Evolutionary conservation across 441 rosid genomes (phyloP).

Genomic region (Arabidopsis hybrid): DNA sequence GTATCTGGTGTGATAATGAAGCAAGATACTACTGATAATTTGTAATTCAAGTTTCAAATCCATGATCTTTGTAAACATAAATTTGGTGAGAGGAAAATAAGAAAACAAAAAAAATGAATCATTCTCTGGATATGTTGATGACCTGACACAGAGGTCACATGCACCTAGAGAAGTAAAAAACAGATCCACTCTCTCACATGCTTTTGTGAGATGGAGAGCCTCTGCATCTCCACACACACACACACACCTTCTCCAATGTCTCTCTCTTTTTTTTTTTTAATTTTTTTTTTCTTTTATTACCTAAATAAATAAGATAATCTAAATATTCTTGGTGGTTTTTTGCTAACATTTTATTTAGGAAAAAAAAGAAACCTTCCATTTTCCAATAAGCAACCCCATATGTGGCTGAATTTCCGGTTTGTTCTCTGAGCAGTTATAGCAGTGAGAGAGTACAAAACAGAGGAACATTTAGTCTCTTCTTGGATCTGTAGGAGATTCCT

Average conservation of each 20-base stretch:
- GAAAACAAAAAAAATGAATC: conserved; percentile 18
- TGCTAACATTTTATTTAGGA: not conserved
- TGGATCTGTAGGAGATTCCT: conserved; percentile 67
- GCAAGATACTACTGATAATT: not conserved
- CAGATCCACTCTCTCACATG: conserved; percentile 70
- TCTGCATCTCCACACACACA: conserved; percentile 49
- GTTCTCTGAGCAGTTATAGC: conserved; percentile 46
- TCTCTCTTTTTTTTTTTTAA: not conserved
- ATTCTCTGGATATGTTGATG: conserved; percentile 37
- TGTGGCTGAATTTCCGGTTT: conserved; percentile 49
- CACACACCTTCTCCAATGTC: conserved; percentile 38
- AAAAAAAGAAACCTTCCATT: conserved; percentile 44
- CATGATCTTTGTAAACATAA: not conserved
- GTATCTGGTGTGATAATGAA: not conserved
- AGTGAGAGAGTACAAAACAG: conserved; percentile 43
- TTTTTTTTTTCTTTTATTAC: not conserved
- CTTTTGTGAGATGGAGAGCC: conserved; percentile 51
- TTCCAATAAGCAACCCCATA: conserved; percentile 24
- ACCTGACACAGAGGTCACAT: conserved; percentile 68
- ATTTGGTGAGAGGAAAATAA: conserved; percentile 15
- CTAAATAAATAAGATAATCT: not conserved
- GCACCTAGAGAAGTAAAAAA: conserved; percentile 55
- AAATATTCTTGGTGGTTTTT: not conserved
- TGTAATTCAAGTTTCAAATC: not conserved
- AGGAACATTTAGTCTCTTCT: conserved; percentile 49